These are phyloP conservation scores for Prunus yedoensis DNA, from an alignment of 331 rosid genomes.

Conservation along the genomic window DNA sequence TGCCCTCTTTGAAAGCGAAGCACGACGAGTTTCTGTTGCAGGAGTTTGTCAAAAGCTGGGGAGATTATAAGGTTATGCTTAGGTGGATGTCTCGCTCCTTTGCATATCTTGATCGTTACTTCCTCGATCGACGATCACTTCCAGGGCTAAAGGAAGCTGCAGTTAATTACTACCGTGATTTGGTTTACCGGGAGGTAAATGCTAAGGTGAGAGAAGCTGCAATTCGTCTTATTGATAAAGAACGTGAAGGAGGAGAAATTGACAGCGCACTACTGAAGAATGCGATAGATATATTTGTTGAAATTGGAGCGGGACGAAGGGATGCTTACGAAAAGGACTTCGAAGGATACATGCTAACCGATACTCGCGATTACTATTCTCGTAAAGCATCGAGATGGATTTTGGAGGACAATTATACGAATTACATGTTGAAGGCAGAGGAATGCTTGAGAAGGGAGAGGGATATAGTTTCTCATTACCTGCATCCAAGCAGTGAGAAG, in stretches of 20 bases:
- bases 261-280: slow-evolving; percentile 63
- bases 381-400: slow-evolving; percentile 71
- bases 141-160: slow-evolving; percentile 43
- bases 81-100: slow-evolving; percentile 67
- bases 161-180: slow-evolving; percentile 45
- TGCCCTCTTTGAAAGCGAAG: slow-evolving; percentile 52
- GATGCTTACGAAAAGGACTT: slow-evolving; percentile 50
- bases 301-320: slow-evolving; percentile 57
- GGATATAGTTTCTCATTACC: slow-evolving; percentile 59
- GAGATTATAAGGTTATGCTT: slow-evolving; percentile 52
- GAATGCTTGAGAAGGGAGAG: slow-evolving; percentile 71
- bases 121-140: slow-evolving; percentile 43
- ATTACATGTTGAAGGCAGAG: slow-evolving; percentile 82
- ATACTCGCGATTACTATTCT: slow-evolving; percentile 54
- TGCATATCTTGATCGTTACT: slow-evolving; percentile 47
- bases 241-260: slow-evolving; percentile 75
- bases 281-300: slow-evolving; percentile 56
- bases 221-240: slow-evolving; percentile 52
- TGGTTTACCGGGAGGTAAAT: slow-evolving; percentile 56
- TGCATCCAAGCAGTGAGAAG: slow-evolving; percentile 60
- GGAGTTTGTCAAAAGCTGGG: slow-evolving; percentile 67
- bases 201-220: slow-evolving; percentile 47
- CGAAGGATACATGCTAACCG: slow-evolving; percentile 48
- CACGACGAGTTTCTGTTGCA: slow-evolving; percentile 58
- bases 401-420: slow-evolving; percentile 57